Evolutionary conservation across 2,329 filamentous ascomycete genomes (phyloP), one percentile per base, ranked within the genome.

Genomic region (Colletotrichum nymphaeae): DNA sequence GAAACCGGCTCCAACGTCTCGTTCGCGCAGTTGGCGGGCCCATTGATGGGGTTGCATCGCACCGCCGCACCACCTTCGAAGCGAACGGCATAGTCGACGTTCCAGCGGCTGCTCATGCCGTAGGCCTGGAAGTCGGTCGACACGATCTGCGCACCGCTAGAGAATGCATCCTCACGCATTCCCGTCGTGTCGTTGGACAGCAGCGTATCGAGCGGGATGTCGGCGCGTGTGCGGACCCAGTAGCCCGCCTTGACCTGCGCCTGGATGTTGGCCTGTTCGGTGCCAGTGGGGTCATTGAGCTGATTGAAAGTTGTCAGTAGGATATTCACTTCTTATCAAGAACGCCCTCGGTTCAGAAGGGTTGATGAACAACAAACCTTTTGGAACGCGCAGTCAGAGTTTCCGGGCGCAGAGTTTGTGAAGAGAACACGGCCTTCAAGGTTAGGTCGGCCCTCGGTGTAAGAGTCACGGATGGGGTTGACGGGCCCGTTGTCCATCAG

Each of bases 401-500:
- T 76, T 24, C 86, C 86, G 49, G 86, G 86, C 4, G 82, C 73
- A 0, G 83, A 81, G 75, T 88, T 88, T 9, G 86, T 87, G 77
- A 88, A 88, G 16, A 88, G 78, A 2, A 84, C 83, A 26, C 86
- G 82, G 60, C 84, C 84, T 69, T 88, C 83, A 16, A 83, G 77
- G 74, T 77, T 82, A 14, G 79, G 78, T 14, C 76, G 76, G 4
- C 76, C 78, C 52, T 70, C 76, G 16, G 77, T 80, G 76, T 88
- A 88, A n/a, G 82, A 76, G 30, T 81, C 78, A 49, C 84, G 82
- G 4, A 84, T 78, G 42, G 75, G 78, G 22, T 81, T 78, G 19
- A 82, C 81, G 0, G 84, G 83, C 32, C 84, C 84, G 75, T 88
- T 88, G 77, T 88, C 87, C 80, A 88, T 87, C 75, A 84, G 83